Conservation (phyloP, 371 early-diverging fungal species). For the Chytridium lagenaria region DNA sequence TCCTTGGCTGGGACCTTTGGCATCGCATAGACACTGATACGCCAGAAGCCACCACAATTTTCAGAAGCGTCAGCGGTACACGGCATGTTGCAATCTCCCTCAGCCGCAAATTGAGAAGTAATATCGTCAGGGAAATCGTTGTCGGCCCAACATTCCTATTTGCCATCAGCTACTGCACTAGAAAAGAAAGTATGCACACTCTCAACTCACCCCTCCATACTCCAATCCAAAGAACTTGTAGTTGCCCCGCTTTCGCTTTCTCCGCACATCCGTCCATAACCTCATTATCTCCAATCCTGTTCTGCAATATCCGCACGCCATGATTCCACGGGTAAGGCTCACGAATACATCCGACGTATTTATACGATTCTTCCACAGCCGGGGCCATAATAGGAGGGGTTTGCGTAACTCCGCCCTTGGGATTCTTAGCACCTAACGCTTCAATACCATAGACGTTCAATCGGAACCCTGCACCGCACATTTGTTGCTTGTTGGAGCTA, state of each 20-base stretch:
- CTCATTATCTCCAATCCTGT: background rate
- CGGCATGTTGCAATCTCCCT: background rate
- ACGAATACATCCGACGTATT: background rate
- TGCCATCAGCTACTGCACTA: background rate
- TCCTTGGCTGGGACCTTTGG: background rate
- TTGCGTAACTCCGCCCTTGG: too few species aligned
- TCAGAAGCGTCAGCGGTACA: background rate
- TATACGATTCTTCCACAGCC: background rate
- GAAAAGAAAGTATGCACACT: background rate
- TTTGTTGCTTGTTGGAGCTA: background rate
- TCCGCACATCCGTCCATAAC: background rate
- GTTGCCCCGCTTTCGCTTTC: background rate
- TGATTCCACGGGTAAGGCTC: background rate
- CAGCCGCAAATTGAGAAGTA: background rate
- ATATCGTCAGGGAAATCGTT: background rate
- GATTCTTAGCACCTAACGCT: background rate
- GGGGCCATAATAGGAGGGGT: background rate
- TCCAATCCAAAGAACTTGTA: background rate
- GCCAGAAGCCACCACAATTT: background rate
- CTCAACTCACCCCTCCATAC: background rate
- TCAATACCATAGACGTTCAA: background rate
- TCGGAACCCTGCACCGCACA: background rate
- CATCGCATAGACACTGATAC: background rate
- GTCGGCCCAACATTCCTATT: background rate
- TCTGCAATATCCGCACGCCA: background rate